Conservation (phyloP, 2,329 filamentous ascomycete genomes). For the Aspergillus ustus region DNA sequence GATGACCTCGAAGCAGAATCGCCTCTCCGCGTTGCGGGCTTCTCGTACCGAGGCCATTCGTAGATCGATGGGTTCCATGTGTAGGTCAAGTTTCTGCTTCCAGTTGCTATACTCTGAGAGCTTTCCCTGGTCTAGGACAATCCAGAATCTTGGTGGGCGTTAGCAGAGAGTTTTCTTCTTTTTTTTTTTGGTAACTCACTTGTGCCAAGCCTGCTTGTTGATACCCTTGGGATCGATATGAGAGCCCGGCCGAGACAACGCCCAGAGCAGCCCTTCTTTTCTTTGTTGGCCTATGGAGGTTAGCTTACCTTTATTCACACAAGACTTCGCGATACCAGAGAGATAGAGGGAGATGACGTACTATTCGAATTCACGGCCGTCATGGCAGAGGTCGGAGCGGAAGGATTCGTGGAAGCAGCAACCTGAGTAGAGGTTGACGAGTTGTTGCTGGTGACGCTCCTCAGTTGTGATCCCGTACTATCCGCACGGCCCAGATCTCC, state of each 20-base stretch:
- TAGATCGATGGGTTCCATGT: constrained; percentile 97
- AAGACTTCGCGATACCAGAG: neutral
- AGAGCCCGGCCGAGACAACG: constrained; percentile 86
- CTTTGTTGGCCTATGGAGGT: constrained; percentile 68
- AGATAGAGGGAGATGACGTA: constrained; percentile 44
- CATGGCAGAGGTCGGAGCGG: constrained; percentile 28
- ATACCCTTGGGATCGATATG: constrained; percentile 94
- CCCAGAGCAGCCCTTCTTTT: constrained; percentile 95
- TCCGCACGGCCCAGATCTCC: constrained; percentile 73
- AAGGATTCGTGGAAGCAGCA: constrained; percentile 16
- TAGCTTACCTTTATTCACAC: constrained; percentile 40
- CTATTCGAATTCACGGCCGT: constrained; percentile 30
- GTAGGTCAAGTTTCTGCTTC: constrained; percentile 95
- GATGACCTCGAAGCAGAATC: constrained; percentile 98
- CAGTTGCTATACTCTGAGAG: constrained; percentile 98
- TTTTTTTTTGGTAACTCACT: constrained; percentile 63
- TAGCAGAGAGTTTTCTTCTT: neutral
- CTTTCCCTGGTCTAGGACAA: constrained; percentile 94
- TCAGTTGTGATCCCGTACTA: constrained; percentile 72
- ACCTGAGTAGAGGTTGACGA: constrained; percentile 50
- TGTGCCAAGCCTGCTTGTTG: constrained; percentile 98
- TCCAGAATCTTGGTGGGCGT: constrained; percentile 78
- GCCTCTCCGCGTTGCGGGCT: constrained; percentile 88
- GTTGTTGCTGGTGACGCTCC: constrained; percentile 53
- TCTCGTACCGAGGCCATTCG: constrained; percentile 96